Evolutionary conservation across 2,329 filamentous ascomycete genomes (phyloP), one percentile per base, ranked within the genome.

Genomic region (Capronia epimyces): DNA sequence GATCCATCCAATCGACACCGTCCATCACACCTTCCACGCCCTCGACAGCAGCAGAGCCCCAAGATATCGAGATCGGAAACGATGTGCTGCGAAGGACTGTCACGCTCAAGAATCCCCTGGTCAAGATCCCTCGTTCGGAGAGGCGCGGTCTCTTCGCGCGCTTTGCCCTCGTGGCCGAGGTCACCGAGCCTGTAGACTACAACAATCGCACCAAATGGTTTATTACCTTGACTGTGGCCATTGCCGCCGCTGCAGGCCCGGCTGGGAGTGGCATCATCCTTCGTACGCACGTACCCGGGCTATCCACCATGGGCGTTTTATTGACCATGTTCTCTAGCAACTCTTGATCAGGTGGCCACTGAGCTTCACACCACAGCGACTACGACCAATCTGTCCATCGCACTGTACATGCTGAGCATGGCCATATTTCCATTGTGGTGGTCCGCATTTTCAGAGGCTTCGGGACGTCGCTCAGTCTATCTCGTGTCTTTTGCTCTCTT

Each of bases 381-480:
- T 1, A 71, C 87, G 13, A 81, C 83, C 49, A 94, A 93, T 66
- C 64, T 93, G 50, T 84, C 84, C 0, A 79, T 93, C 0, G 84
- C 87, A 0, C 68, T 91, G 50, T 93, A 90, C 66, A 89, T 93
- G 86, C 74, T 93, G 3, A 74, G 79, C 60, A 88, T 93, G 86
- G 80, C 82, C 49, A 87, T 93, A 39, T 91, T 89, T 59, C 88
- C 88, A 0, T 74, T 94, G 0, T 93, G 87, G 87, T 93, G 86
- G 86, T 88, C 84, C 1, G 84, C 83, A 1, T 89, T 93, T 63
- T 88, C 84, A 7, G 88, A 93, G 60, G 69, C 69, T 3, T 64
- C 76, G 1, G 88, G 88, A 10, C 80, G 88, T 34, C 80, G 88
- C 18, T 83, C 81, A n/a, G 85, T 94, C 60, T 93, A 91, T 65